Evolutionary conservation across 345 rosid species (phyloP), one percentile per base, ranked within the genome.

Genomic region (Corchorus capsularis): DNA sequence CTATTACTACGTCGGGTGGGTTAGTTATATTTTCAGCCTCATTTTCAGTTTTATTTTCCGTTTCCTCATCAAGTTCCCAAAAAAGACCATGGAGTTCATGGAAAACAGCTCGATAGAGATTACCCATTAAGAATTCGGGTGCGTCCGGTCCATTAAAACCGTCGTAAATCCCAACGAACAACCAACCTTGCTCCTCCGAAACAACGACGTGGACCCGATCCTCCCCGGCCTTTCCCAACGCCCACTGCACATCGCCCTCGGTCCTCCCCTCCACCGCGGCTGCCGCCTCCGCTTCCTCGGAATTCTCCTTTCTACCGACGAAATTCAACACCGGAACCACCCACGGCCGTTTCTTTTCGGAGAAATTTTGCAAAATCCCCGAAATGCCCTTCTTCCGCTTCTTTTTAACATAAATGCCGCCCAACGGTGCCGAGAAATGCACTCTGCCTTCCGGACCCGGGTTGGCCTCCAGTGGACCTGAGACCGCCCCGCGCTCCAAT

Each of bases 101-200:
- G 78, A 88, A 90, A 74, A 95, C 96, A 56, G 98, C 97, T 45
- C 98, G 88, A 76, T 95, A 95, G 45, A 95, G 99, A 89, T 92
- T 88, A 67, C 92, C 96, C 99, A 95, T 95, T 89, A 93, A 80
- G 89, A 93, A 95, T 67, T 95, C 98, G 2, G 99, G 97, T 43
- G 98, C 99, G 62, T 93, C 99, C 0, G 99, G 99, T 39, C 99
- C 98, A 35, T 95, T 95, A 85, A 95, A 95, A 35, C 99, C 99
- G 77, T 95, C 98, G 74, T 95, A 95, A 81, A 95, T 93, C 74
- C 99, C 98, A 39, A 92, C 98, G 59, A 93, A 95, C 69, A 95
- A 80, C 99, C 99, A 95, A 14, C 99, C 99, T 57, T 93, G 98
- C 85, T 95, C 96, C 85, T 95, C 99, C 50, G 97, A 93, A 49